Conservation (phyloP, 1,284 basidiomycete genomes). For the Ustilago xerochloae region DNA sequence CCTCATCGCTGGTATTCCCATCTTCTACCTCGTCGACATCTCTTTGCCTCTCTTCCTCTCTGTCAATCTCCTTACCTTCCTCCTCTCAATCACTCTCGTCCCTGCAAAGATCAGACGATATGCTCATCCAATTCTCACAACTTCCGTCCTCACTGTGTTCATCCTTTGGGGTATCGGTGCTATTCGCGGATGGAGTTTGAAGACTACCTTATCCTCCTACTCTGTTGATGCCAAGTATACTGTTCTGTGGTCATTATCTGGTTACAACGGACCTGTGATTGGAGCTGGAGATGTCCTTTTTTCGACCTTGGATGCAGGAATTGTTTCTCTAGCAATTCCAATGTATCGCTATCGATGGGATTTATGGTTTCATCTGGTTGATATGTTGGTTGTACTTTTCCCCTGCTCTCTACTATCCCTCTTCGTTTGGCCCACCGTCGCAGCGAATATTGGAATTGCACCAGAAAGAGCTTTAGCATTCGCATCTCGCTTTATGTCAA, state of each 20-base stretch:
- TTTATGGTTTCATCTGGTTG: constrained; percentile 35
- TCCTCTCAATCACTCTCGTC: constrained; percentile 51
- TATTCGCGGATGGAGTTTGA: constrained; percentile 27
- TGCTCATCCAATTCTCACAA: constrained; percentile 59
- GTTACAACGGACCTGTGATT: constrained; percentile 55
- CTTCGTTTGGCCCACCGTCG: constrained; percentile 55
- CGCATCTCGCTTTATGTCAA: constrained; percentile 56
- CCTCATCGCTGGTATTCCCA: constrained; percentile 51
- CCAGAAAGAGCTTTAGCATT: constrained; percentile 47
- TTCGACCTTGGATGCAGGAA: constrained; percentile 58
- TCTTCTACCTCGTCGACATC: constrained; percentile 53
- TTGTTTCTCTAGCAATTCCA: constrained; percentile 57
- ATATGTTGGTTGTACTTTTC: constrained; percentile 48
- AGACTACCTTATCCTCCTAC: constrained; percentile 41
- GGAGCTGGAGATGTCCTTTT: constrained; percentile 60
- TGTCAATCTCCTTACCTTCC: constrained; percentile 58
- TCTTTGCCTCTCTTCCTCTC: constrained; percentile 57
- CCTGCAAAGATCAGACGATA: constrained; percentile 51
- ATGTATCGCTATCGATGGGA: constrained; percentile 61
- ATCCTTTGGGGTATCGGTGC: constrained; percentile 58
- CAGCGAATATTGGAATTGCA: constrained; percentile 41
- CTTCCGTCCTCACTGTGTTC: constrained; percentile 51
- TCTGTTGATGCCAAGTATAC: constrained; percentile 53
- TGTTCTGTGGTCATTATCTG: constrained; percentile 37
- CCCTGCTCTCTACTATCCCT: constrained; percentile 50